phyloP scores from a whole-genome alignment of 345 rosid genomes.

The Eucalyptus guilfoylei region DNA sequence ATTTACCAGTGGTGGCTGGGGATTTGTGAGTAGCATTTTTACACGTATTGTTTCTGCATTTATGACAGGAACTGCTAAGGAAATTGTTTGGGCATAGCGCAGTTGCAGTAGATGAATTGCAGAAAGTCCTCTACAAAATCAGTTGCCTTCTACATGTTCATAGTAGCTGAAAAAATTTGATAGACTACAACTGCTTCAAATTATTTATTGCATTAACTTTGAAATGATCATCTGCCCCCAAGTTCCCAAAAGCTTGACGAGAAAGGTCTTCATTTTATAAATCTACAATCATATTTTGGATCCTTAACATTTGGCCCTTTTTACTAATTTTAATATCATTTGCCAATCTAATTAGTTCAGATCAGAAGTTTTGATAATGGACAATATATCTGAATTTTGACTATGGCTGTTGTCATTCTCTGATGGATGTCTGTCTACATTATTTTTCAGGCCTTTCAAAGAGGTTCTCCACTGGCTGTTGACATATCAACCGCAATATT shows the following conservation, averaged over 20 bases:
- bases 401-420: not conserved
- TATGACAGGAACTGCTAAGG: not conserved
- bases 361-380: not conserved
- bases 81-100: not conserved
- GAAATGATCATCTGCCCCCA: not conserved
- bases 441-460: slow-evolving; percentile 48
- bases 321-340: not conserved
- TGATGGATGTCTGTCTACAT: not conserved
- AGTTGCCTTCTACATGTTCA: not conserved
- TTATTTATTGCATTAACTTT: not conserved
- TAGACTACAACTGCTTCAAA: not conserved
- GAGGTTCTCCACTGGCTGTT: slow-evolving; percentile 58
- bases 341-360: not conserved
- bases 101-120: not conserved
- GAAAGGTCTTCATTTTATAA: not conserved
- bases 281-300: not conserved
- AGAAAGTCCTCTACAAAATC: not conserved
- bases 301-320: not conserved
- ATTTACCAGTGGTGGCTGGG: slow-evolving; percentile 85
- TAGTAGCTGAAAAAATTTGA: not conserved
- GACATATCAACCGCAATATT: slow-evolving; percentile 85
- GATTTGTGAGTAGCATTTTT: slow-evolving; percentile 61
- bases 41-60: not conserved
- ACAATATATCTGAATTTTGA: not conserved
- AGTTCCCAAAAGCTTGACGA: not conserved